Evolutionary conservation across 2,329 filamentous ascomycete genomes (phyloP), one percentile per base, ranked within the genome.

Genomic region (Metarhizium anisopliae): DNA sequence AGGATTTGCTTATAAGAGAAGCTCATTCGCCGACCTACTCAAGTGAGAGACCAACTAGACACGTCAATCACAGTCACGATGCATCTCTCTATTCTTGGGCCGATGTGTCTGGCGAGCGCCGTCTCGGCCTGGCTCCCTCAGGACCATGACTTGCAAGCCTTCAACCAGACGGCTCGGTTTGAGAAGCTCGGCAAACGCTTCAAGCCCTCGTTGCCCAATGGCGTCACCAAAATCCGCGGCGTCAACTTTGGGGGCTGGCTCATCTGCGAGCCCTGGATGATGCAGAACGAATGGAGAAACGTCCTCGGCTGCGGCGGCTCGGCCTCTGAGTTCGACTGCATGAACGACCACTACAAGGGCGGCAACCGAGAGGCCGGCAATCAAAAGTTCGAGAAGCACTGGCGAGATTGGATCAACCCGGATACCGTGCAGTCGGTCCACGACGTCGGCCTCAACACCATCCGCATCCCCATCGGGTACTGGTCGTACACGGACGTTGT

Each of bases 401-500:
- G 78, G 78, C 64, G 61, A 25, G 51, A 52, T 32, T 60, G 59
- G 57, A 60, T 60, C 35, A 60, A 55, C 20, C 49, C 59, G 5
- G 57, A 38, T 13, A 71, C 69, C 0, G 81, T 74, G 70, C 75
- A 79, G 60, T 75, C 32, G 32, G 32, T 35, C 52, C 62, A 70
- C n/a, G 78, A 81, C 62, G 70, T 82, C 54, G 77, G 77, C 0
- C 63, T 81, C 43, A 80, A 82, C 62, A 76, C 77, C 1, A 70
- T 81, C 50, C 72, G 78, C 10, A 76, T 82, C 20, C 78, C 78
- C 0, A 70, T 81, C 3, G 79, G 78, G 20, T 82, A 78, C 65
- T 82, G 78, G 78, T 71, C 80, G 40, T 66, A 75, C 36, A 74
- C 78, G 58, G 70, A 70, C 47, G 64, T 78, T 10, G 75, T 81